Conservation (phyloP, 2,329 filamentous ascomycete species). For the Pseudogymnoascus sp. region DNA sequence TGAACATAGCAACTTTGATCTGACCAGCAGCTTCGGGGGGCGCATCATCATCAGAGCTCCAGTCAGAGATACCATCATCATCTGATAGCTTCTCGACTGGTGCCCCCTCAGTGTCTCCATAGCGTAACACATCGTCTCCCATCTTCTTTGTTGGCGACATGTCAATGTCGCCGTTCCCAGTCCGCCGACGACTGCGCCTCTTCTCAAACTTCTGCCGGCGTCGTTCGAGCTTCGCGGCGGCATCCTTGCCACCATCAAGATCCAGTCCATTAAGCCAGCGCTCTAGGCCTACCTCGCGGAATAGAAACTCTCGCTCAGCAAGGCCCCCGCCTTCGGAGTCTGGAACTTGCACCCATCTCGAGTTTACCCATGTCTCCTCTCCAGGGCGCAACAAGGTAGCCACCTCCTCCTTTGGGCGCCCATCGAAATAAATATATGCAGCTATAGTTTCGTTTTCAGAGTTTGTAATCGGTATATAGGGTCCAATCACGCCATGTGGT, state of each 20-base stretch:
- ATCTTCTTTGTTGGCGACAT: slow-evolving; percentile 20
- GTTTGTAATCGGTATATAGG: slow-evolving; percentile 87
- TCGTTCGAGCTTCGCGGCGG: slow-evolving; percentile 82
- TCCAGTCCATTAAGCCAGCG: slow-evolving; percentile 95
- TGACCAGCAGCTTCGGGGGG: slow-evolving; percentile 91
- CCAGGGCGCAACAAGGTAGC: slow-evolving; percentile 86
- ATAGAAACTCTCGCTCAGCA: slow-evolving; percentile 93
- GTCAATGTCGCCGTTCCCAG: slow-evolving; percentile 40
- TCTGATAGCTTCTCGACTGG: slow-evolving; percentile 66
- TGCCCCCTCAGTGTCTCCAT: slow-evolving; percentile 68
- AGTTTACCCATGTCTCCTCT: slow-evolving; percentile 99
- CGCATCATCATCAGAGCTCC: slow-evolving; percentile 71
- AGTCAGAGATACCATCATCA: slow-evolving; percentile 66
- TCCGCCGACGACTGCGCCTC: slow-evolving; percentile 58
- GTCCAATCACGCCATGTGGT: slow-evolving; percentile 58
- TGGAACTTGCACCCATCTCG: slow-evolving; percentile 91
- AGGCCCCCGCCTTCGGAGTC: slow-evolving; percentile 87
- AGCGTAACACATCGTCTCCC: slow-evolving; percentile 61
- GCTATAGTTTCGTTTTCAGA: slow-evolving; percentile 96
- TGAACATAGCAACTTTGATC: slow-evolving; percentile 96
- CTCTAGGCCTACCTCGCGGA: slow-evolving; percentile 92
- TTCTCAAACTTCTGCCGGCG: slow-evolving; percentile 73
- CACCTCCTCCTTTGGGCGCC: slow-evolving; percentile 90
- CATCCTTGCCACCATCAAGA: slow-evolving; percentile 80
- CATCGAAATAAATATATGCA: slow-evolving; percentile 98